Base-by-base conservation (phyloP, 2,329 filamentous ascomycete genomes). In the Fusarium sp. region DNA sequence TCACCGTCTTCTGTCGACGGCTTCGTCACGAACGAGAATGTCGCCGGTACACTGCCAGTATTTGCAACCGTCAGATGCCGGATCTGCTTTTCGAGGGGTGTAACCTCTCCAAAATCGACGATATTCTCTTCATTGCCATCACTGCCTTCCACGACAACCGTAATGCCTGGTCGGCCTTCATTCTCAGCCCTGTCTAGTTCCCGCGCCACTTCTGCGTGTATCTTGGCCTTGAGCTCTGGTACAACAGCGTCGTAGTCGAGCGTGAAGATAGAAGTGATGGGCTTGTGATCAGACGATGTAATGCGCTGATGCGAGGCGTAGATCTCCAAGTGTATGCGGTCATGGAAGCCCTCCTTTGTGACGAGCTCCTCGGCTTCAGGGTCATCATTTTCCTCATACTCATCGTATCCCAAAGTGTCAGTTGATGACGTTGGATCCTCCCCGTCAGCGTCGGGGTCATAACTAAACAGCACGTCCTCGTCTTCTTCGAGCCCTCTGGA, bases 221-320 rank as follows among this genome's bases (percentile, higher is more conserved):
- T 87, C 71, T 90, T 92, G 4, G 94, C 90, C 80, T 97, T 98
- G 33, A 98, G 84, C 35, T 96, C 92, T 0, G 95, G 93, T 0
- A 97, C 91, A 2, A 98, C 93, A 1, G 94, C 93, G 71, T 98
- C 94, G 79, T 96, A 98, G 49, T 93, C 92, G 13, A 99, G 83
- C 0, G 90, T 92, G 79, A 98, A 98, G 2, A 95, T 85, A 2
- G 95, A 94, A 66, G 92, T 90, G 5, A 99, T 84, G 0, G 96
- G 97, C 81, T 99, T 99, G 83, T 99, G 96, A 77, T 99, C 96
- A 0, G 96, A 98, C 2, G 96, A 98, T 22, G 94, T 89, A 31
- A 99, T 92, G 24, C 93, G 89, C 81, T 98, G 96, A 78, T 98
- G 94, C 1, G 95, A 96, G 1, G 91, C 90, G 80, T 99, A 99